Conservation (phyloP, 164 flowering plant genomes). For the Kingdonia uniflora region DNA sequence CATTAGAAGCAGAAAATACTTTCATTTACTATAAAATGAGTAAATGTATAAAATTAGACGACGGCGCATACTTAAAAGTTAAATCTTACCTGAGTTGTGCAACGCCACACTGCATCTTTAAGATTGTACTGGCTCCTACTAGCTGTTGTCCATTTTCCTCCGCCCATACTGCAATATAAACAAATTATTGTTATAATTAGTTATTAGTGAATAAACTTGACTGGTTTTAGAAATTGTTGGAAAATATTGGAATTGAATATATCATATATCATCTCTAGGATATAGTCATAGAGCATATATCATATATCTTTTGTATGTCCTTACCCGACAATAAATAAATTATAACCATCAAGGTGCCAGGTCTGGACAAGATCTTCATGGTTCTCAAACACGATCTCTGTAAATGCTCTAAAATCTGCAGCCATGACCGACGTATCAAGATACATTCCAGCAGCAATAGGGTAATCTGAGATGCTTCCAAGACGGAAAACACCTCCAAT, state of each 20-base stretch:
- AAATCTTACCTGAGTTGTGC: conserved; percentile 58
- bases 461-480: conserved; percentile 57
- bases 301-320: not conserved
- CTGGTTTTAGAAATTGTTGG: no score
- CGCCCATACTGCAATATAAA: conserved; percentile 57
- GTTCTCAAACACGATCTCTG: conserved; percentile 79
- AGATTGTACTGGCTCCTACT: conserved; percentile 47
- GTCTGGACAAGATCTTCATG: conserved; percentile 48
- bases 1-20: not conserved
- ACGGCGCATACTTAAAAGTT: not conserved
- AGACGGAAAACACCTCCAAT: conserved; percentile 60
- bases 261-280: no score
- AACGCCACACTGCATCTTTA: conserved; percentile 58
- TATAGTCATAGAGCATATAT: not conserved
- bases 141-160: conserved; percentile 49
- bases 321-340: conserved; percentile 83
- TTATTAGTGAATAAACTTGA: no score
- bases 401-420: conserved; percentile 52
- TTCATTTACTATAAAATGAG: not conserved
- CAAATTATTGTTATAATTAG: no score
- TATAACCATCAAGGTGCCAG: conserved; percentile 79
- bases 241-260: no score
- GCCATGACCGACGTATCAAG: conserved; percentile 70
- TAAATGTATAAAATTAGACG: not conserved
- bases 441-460: conserved; percentile 17